phyloP scores from a whole-genome alignment of 1,284 basidiomycete species.

The Salmacisia buchloeana region DNA sequence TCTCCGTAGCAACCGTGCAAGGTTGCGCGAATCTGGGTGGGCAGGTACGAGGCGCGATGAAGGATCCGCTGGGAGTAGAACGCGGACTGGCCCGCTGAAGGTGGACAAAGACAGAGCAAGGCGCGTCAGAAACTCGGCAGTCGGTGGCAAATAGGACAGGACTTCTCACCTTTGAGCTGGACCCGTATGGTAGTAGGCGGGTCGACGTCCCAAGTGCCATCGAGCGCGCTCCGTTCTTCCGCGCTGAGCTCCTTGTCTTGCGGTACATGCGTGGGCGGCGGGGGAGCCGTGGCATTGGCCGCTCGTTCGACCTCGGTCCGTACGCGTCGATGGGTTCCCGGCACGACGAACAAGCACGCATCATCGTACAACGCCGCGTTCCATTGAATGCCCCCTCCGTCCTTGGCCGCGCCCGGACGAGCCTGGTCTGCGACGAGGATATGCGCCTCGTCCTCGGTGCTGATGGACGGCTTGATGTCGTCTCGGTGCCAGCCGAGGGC shows the following conservation, averaged over 20 bases:
- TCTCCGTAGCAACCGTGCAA: conserved; percentile 70
- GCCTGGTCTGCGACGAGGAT: conserved; percentile 52
- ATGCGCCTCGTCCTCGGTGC: conserved; percentile 61
- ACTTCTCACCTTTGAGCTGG: conserved; percentile 58
- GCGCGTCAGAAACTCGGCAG: background rate
- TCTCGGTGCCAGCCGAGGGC: conserved; percentile 78
- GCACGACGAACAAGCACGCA: conserved; percentile 69
- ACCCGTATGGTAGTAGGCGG: conserved; percentile 60
- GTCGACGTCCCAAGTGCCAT: conserved; percentile 58
- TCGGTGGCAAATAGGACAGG: background rate
- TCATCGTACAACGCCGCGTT: conserved; percentile 74
- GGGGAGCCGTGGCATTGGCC: conserved; percentile 29
- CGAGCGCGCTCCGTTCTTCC: conserved; percentile 11
- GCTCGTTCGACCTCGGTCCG: conserved; percentile 59
- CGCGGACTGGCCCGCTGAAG: conserved; percentile 65
- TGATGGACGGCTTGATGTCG: conserved; percentile 64
- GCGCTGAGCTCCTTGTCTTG: background rate
- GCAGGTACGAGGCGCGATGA: conserved; percentile 66
- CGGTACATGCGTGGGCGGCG: conserved; percentile 14
- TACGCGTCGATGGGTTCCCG: conserved; percentile 62
- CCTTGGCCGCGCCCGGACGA: conserved; percentile 49
- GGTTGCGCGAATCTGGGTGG: conserved; percentile 60
- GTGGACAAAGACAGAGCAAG: background rate
- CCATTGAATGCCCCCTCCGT: conserved; percentile 74
- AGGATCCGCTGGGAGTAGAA: conserved; percentile 79